These are phyloP conservation scores for Carpinus fangiana DNA, from an alignment of 306 rosid species.

Conservation along the genomic window DNA sequence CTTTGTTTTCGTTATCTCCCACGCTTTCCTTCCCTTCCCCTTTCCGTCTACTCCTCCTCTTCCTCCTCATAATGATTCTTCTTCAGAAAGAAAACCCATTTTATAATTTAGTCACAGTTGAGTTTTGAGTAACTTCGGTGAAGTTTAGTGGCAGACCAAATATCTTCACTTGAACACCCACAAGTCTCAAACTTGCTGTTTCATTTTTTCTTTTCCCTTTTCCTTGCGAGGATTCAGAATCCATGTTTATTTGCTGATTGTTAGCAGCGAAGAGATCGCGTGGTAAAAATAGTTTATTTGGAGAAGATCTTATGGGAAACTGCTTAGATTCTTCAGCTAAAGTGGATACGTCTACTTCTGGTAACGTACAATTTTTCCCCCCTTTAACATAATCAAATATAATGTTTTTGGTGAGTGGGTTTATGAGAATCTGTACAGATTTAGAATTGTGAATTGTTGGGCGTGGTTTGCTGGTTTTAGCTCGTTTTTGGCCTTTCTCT, in stretches of 20 bases:
- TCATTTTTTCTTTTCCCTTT: not conserved
- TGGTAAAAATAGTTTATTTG: not conserved
- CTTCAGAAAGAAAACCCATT: slow-evolving; percentile 8
- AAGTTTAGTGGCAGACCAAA: slow-evolving; percentile 7
- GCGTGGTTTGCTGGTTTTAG: not conserved
- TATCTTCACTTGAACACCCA: not conserved
- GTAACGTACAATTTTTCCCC: slow-evolving; percentile 31
- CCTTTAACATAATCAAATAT: not conserved
- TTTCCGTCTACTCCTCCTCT: not conserved
- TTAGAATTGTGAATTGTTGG: not conserved
- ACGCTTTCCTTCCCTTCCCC: slow-evolving; percentile 12
- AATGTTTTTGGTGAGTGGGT: not conserved
- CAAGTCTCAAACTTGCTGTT: not conserved
- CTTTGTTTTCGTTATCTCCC: slow-evolving; percentile 17
- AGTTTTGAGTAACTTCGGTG: not conserved
- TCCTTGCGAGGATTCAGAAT: not conserved
- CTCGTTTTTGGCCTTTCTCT: not conserved
- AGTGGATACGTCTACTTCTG: slow-evolving; percentile 62
- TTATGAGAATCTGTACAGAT: not conserved
- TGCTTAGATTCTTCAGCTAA: slow-evolving; percentile 81
- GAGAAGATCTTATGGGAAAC: slow-evolving; percentile 64
- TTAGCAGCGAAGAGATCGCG: not conserved
- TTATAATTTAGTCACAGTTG: not conserved
- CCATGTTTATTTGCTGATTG: not conserved
- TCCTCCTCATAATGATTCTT: not conserved